Evolutionary conservation across 768 basidiomycete species (phyloP), one percentile per base, ranked within the genome.

Genomic region (Phaeotremella skinneri): DNA sequence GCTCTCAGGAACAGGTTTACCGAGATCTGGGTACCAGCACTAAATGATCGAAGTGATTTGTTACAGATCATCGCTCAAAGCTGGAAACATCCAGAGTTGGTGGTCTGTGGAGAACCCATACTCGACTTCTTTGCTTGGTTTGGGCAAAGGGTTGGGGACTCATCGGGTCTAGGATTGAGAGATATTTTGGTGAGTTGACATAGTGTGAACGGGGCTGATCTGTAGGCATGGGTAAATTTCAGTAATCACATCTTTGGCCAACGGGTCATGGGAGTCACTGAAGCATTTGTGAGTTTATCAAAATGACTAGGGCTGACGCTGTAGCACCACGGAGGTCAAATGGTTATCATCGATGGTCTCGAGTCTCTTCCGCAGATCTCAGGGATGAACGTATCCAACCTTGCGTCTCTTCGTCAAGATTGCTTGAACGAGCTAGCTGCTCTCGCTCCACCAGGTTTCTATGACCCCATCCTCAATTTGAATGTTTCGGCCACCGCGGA

Each of bases 1-100:
- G 96, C 96, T 0, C 80, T 99, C 37, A 85, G 96, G 20, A 99
- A 98, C 78, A 85, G 96, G 3, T 99, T 99, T 79, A 99, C 96
- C 2, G 96, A 99, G 76, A 94, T 99, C 30, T 99, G 96, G 94
- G 96, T 99, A 0, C 93, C 94, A 2, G 79, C 85, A 17, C 83
- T 97, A 29, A 85, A 89, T 56, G 81, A 85, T 59, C 81, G 85
- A 17, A 68, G 72, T 4, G 96, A 99, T 73, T 79, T 94, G 5
- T 80, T 84, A 59, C 81, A 89, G 67, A 94, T 99, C 67, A 80
- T 98, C 25, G 78, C 81, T 11, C 83, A 79, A 52, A 81, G 84
- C 1, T 96, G 91, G 91, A 78, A 79, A 45, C 74, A 82, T 51
- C 80, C 82, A 2, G 66, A 74, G 9, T 77, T 96, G 51, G 78